Conservation (phyloP, 345 rosid species). For the Euphorbia tirucalli region DNA sequence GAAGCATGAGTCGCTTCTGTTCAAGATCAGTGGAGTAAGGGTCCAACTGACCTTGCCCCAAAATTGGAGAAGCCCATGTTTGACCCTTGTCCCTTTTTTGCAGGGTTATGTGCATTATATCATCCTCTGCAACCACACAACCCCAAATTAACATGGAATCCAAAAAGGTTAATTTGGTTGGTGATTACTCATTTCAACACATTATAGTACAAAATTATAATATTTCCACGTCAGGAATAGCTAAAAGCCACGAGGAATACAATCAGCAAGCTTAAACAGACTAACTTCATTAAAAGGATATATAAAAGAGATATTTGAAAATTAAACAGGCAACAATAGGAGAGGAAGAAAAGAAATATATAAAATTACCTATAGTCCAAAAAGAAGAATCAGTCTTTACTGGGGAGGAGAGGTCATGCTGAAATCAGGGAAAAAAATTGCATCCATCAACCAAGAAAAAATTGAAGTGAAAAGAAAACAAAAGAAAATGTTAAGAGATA, state of each 20-base stretch:
- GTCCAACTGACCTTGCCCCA: slow-evolving; percentile 77
- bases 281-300: background rate
- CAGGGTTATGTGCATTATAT: slow-evolving; percentile 71
- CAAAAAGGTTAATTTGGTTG: background rate
- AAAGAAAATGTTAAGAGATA: background rate
- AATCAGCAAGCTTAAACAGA: background rate
- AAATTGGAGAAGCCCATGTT: slow-evolving; percentile 83
- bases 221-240: background rate
- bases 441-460: background rate
- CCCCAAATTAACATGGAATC: background rate
- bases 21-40: slow-evolving; percentile 65
- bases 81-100: slow-evolving; percentile 91
- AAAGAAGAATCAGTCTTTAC: slow-evolving; percentile 90
- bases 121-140: slow-evolving; percentile 56
- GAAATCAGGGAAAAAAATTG: slow-evolving; percentile 12
- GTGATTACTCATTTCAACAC: background rate
- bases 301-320: too few relatives aligned
- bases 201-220: background rate
- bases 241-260: background rate
- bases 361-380: slow-evolving; percentile 95
- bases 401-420: slow-evolving; percentile 73
- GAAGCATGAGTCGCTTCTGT: slow-evolving; percentile 91
- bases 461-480: background rate
- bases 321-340: background rate
- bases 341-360: background rate